phyloP scores from a whole-genome alignment of 352 stramenopile species.

The Phytopythium montanum region DNA sequence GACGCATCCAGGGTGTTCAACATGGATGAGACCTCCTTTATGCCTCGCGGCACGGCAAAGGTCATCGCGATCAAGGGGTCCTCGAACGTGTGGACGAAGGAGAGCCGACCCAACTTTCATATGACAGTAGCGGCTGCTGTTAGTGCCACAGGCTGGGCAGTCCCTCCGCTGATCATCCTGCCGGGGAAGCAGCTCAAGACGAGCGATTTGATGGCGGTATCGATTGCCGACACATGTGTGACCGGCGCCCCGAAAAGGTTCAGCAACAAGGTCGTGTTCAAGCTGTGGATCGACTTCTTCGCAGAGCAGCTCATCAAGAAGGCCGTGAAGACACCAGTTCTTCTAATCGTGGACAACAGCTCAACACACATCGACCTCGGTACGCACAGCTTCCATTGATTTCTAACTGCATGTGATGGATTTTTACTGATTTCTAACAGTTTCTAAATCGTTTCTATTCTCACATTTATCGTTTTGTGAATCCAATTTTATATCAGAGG shows the following conservation, averaged over 20 bases:
- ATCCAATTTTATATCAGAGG: background rate
- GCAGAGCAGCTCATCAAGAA: background rate
- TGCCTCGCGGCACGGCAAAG: background rate
- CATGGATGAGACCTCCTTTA: background rate
- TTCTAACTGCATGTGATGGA: background rate
- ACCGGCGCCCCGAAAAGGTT: background rate
- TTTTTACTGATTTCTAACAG: background rate
- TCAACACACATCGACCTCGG: background rate
- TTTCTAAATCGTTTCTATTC: background rate
- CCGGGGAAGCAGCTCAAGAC: background rate
- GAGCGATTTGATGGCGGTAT: background rate
- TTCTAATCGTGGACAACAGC: background rate
- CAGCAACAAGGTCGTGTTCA: background rate
- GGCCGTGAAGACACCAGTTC: background rate
- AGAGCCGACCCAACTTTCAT: background rate
- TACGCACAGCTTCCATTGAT: background rate
- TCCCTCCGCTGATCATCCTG: background rate
- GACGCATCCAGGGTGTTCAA: background rate
- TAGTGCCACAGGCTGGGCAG: background rate
- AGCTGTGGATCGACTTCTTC: background rate
- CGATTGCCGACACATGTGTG: background rate
- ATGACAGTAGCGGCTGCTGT: background rate
- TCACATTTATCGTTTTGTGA: background rate
- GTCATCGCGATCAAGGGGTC: background rate
- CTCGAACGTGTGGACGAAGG: background rate